These are phyloP conservation scores for Anisodus acutangulus DNA, from an alignment of 257 asterid genomes.

Conservation along the genomic window DNA sequence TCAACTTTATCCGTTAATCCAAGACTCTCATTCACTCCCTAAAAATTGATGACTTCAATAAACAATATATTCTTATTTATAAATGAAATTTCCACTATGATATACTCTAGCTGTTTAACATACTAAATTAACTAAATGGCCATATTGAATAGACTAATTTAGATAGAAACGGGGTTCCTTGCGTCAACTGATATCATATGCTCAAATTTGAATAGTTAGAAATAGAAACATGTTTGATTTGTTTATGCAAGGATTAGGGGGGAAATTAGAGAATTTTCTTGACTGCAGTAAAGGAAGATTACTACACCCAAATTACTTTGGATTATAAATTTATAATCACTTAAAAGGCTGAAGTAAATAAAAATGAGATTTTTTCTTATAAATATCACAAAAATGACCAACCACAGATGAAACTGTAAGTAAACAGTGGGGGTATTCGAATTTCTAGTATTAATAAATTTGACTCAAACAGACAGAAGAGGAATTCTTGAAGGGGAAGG, in stretches of 20 bases:
- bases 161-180: too few relatives aligned
- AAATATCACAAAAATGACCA: neutral
- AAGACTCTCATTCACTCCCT: too few relatives aligned
- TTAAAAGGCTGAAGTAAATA: neutral
- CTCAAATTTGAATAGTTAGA: too few relatives aligned
- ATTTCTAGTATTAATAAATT: neutral
- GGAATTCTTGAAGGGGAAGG: neutral
- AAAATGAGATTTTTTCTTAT: neutral
- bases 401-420: too few relatives aligned
- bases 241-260: too few relatives aligned
- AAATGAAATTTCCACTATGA: neutral
- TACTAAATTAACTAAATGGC: neutral
- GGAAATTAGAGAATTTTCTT: neutral
- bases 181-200: too few relatives aligned
- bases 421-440: neutral
- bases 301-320: neutral
- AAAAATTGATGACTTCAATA: too few relatives aligned
- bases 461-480: neutral
- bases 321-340: too few relatives aligned
- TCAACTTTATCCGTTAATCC: too few relatives aligned
- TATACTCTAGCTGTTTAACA: neutral
- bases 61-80: too few relatives aligned
- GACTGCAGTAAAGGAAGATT: neutral
- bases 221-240: too few relatives aligned
- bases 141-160: too few relatives aligned